Evolutionary conservation across 176 grass and related monocot species (phyloP), one percentile per base, ranked within the genome.

Genomic region (Oryza brachyantha): DNA sequence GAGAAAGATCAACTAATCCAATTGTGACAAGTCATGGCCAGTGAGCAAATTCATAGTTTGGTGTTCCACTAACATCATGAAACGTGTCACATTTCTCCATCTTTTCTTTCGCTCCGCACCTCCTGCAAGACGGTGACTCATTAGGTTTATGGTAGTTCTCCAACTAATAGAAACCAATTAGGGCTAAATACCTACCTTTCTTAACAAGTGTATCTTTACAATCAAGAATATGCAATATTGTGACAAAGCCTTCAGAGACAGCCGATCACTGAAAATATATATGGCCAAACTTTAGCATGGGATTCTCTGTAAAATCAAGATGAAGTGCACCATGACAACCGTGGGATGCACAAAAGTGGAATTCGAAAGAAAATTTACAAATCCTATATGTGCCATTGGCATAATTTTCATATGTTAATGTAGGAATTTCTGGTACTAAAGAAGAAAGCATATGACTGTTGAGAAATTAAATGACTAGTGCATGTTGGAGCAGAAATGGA

Each of bases 141-240:
- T 71, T 28, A 60, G 67, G 55, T 29, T 70, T 34, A 81, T 7
- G 79, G 1, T 29, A 82, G 42, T 73, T 38, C 58, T 41, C 14
- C 10, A 31, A n/a, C 64, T 65, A 68, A 25, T 9, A 68, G 3
- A 69, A 69, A 34, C 28, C 13, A 42, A 59, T 14, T 22, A 37
- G 38, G 4, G 37, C 21, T 25, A 25, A 66, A 67, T 32, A 50
- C 50, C 2, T 60, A 76, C 73, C 72, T 25, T 22, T 52, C 40
- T 70, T 60, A 28, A 79, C 21, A 25, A 46, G 62, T 35, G 9
- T 1, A 50, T 39, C 16, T 8, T 0, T 17, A 39, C 10, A 41
- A 14, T 40, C 25, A 59, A 41, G 10, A 68, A 31, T 13, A 3
- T 3, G 40, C 19, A 50, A 50, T 50, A 17, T 19, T 60, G 29